These are phyloP conservation scores for Fusarium acutatum DNA, from an alignment of 2,329 filamentous ascomycete species.

Conservation along the genomic window DNA sequence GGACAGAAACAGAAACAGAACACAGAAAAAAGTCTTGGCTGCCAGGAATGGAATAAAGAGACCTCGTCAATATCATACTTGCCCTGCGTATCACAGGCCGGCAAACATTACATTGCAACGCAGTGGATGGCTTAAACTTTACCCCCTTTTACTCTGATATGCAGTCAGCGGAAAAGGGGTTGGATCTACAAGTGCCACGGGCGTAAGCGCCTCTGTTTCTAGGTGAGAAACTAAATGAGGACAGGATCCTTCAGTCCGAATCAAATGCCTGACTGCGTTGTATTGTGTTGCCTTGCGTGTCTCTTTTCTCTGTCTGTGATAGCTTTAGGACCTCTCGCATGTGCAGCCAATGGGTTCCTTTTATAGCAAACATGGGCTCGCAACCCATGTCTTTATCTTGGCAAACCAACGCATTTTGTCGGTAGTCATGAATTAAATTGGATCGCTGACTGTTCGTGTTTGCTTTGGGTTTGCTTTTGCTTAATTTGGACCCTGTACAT, in stretches of 20 bases:
- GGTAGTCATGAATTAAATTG: not conserved
- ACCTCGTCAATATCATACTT: not conserved
- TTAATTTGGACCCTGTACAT: slow-evolving; percentile 7
- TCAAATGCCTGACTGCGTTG: slow-evolving; percentile 16
- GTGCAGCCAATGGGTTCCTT: slow-evolving; percentile 1
- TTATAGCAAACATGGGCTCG: slow-evolving; percentile 10
- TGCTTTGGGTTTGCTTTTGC: not conserved
- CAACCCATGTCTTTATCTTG: slow-evolving; percentile 17
- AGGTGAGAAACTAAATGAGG: slow-evolving; percentile 11
- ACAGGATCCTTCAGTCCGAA: slow-evolving; percentile 1
- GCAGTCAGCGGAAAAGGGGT: slow-evolving; percentile 23
- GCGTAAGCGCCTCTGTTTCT: slow-evolving; percentile 27
- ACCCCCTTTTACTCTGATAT: not conserved
- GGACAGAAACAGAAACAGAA: slow-evolving; percentile 3
- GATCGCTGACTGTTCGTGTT: not conserved
- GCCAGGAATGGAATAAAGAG: slow-evolving; percentile 23
- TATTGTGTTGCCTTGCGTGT: not conserved
- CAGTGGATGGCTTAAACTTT: slow-evolving; percentile 3
- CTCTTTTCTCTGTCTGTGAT: slow-evolving; percentile 5
- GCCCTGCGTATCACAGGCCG: slow-evolving; percentile 21
- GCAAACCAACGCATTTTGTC: not conserved
- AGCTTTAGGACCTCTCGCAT: not conserved
- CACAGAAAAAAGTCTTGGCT: slow-evolving; percentile 15
- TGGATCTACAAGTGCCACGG: slow-evolving; percentile 5
- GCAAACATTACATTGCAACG: slow-evolving; percentile 7